A percentile compares a stretch with the other conserved stretches of the same genome.
These are phyloP conservation scores for Cercospora janseana DNA, from an alignment of 2,329 filamentous ascomycete species.

Conservation along the genomic window DNA sequence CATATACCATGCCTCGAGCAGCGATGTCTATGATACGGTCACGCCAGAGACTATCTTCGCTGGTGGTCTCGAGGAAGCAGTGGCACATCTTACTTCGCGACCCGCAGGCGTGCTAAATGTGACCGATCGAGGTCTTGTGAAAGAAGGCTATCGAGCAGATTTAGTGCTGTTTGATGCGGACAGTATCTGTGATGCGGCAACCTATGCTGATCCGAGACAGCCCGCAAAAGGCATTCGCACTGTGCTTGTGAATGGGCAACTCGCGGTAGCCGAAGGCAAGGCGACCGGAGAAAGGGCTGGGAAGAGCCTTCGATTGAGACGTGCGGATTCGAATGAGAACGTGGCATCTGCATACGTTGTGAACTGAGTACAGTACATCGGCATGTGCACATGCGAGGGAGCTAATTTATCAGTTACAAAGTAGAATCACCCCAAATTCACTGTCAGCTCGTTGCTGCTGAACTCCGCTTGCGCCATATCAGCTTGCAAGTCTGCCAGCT, in stretches of 20 bases:
- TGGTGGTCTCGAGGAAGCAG: conserved; percentile 32
- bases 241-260: conserved; percentile 31
- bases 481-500: neutral
- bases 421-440: neutral
- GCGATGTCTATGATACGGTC: conserved; percentile 23
- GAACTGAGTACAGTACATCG: neutral
- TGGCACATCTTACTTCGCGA: conserved; percentile 32
- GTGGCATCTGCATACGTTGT: neutral
- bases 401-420: too few species aligned
- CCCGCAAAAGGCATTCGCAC: conserved; percentile 29
- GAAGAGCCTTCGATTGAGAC: conserved; percentile 26
- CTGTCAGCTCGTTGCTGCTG: neutral
- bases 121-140: conserved; percentile 29
- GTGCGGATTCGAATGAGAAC: neutral
- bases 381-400: neutral
- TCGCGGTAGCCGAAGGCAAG: conserved; percentile 30
- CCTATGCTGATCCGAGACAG: conserved; percentile 30
- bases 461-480: neutral
- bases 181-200: conserved; percentile 30
- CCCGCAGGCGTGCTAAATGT: conserved; percentile 26
- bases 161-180: conserved; percentile 31
- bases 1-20: conserved; percentile 24
- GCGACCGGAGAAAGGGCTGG: conserved; percentile 26
- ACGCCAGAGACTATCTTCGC: conserved; percentile 29
- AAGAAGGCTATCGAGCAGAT: conserved; percentile 30